Evolutionary conservation across 1,284 basidiomycete genomes (phyloP), one percentile per base, ranked within the genome.

Genomic region (Ganoderma leucocontextum): DNA sequence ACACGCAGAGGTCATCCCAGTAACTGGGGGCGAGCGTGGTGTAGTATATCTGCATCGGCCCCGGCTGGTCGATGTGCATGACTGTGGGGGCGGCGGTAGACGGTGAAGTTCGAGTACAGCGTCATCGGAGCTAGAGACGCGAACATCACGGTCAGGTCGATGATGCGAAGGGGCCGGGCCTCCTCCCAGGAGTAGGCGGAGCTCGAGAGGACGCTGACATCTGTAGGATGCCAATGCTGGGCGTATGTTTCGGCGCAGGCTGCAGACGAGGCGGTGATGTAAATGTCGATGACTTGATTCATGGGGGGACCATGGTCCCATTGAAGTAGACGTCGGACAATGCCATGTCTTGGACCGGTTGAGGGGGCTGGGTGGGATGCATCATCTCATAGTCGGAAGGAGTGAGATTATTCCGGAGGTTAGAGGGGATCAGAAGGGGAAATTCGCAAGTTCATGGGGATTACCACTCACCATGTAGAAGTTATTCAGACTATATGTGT

Each of bases 81-180:
- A 84, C 75, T 17, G 79, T 79, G n/a, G 9, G 83, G 85, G 63
- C 84, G 82, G n/a, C 82, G 76, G 70, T 84, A 83, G 4, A 92
- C 87, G 0, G 82, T 83, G 78, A 87, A 91, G 36, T 80, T 80
- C 0, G 88, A 89, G 39, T 82, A 81, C 25, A 89, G 87, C 17
- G 77, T 76, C 22, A 87, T 79, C 3, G 79, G 74, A 6, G 81
- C 78, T 1, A 77, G 80, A 0, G 87, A 84, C 36, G 85, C 75
- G 74, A 91, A 87, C 15, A 89, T 87, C 36, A 92, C 83, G 5
- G 87, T 88, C 0, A 89, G 88, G 74, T 92, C 87, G 72, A 92
- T 90, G 62, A 82, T 78, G 19, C 79, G 79, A 62, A 92, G 81
- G 19, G 82, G 83, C 33, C 90, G 87, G 44, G 88, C 82, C 44